Evolutionary conservation across 2,329 filamentous ascomycete species (phyloP), one percentile per base, ranked within the genome.

Genomic region (Pyrenochaeta sp.): DNA sequence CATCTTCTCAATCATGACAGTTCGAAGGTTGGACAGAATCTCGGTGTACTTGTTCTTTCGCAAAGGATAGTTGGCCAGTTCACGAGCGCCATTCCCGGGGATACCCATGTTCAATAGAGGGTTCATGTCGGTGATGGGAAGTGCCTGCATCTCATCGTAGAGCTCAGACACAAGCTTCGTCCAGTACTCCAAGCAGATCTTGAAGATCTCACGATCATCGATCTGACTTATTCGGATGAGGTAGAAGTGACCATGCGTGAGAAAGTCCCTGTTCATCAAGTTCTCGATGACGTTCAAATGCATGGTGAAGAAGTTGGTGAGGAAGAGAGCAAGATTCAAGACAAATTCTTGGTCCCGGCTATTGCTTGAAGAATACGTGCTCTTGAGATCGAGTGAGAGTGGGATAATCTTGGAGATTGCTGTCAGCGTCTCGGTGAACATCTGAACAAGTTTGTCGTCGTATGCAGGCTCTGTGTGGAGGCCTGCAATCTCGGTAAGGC

Each of bases 1-100:
- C 94, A 99, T 99, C 80, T 96, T 96, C 77, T 99, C 94, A 51
- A 99, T 97, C 94, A 99, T 99, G 55, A 99, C 94, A 17, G 93
- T 88, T 57, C 94, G 87, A 44, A 99, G 80, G 71, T 96, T 97
- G 7, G 93, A 93, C 35, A 99, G 78, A 14, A 99, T 88, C 68
- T 96, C 91, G 55, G 87, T 87, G 74, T 97, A 99, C 75, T 96
- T 97, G 81, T 99, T 93, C 78, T 99, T 99, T 50, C 95, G 87
- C 30, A 99, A 82, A 9, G 93, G 91, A 65, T 96, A 96, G 72
- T 91, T 96, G 61, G 86, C 87, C 51, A 97, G 90, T 68, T 96
- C 91, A 35, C 90, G 88, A 2, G 91, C 92, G 30, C 92, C 92
- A 40, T 88, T 87, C 48, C 89, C 89, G 13, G 88, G 82, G 19